Evolutionary conservation across 257 asterid species (phyloP), one percentile per base, ranked within the genome.

Genomic region (Nicotiana attenuata): DNA sequence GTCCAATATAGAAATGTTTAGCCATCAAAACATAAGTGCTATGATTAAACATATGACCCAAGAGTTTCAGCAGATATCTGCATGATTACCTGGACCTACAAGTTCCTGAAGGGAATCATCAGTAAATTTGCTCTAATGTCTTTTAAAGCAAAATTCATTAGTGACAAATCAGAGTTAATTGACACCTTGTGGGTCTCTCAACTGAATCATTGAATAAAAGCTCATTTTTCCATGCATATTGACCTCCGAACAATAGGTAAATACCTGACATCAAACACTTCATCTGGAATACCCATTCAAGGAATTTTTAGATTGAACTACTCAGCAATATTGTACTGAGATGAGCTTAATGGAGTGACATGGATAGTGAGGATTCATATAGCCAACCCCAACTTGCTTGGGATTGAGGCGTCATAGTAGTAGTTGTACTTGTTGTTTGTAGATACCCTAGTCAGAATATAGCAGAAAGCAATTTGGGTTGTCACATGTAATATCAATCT

Each of bases 1-100:
- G 55, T 68, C 77, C 77, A 68, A 68, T 28, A 68, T 68, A 38
- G 77, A 68, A 28, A 68, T 68, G 31, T 35, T 57, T 57, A 57
- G 31, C 59, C 78, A 71, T 71, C 78, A 45, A 71, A 71, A 1
- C 78, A 71, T 56, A 71, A 71, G 14, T 69, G 53, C 2, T 38
- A 38, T n/a, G 77, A n/a, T 69, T 69, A 22, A 68, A 68, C 41
- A 50, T 33, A 11, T 69, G 31, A 52, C 31, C 77, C 56, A 38
- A 69, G 77, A 69, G 57, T 69, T 71, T 45, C 20, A 20, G 31
- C 66, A 60, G 35, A 17, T 45, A 71, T 45, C 78, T 20, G 11
- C n/a, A 71, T 41, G 78, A 41, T 45, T 31, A 13, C 59, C 59
- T 5, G 78, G 59, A 13, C 20, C 47, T 13, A 71, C 59, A 71